These are phyloP conservation scores for Gaeumannomyces tritici DNA, from an alignment of 2,329 filamentous ascomycete genomes.

Conservation along the genomic window DNA sequence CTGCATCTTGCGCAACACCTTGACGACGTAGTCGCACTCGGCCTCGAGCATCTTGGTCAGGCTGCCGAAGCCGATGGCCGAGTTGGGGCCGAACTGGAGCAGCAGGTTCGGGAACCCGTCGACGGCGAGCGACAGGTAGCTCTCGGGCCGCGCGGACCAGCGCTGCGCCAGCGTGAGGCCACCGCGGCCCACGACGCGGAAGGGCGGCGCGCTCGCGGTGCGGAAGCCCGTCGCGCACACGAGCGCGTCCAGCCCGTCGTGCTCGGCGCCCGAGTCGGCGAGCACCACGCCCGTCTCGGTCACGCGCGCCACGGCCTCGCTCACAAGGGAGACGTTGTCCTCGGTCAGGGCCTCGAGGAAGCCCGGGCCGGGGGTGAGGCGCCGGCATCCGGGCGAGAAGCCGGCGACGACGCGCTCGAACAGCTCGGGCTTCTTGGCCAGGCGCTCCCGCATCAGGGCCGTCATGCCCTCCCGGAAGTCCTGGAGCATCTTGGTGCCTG, in stretches of 20 bases:
- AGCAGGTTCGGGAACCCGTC: constrained; percentile 40
- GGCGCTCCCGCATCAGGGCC: constrained; percentile 26
- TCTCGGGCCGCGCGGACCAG: constrained; percentile 27
- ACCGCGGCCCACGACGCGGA: constrained; percentile 27
- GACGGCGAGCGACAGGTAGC: constrained; percentile 34
- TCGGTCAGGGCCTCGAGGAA: constrained; percentile 33
- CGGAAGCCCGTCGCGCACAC: constrained; percentile 38
- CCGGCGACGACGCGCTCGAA: constrained; percentile 30
- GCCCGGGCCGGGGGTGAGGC: constrained; percentile 33
- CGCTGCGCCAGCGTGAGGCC: constrained; percentile 25
- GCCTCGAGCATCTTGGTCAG: constrained; percentile 36
- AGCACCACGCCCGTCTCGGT: constrained; percentile 25
- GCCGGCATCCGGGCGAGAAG: constrained; percentile 33
- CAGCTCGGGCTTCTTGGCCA: constrained; percentile 32
- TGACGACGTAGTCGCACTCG: constrained; percentile 37
- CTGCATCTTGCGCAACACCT: constrained; percentile 35
- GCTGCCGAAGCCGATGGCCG: constrained; percentile 34
- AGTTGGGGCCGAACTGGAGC: constrained; percentile 39
- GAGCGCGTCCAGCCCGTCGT: constrained; percentile 30
- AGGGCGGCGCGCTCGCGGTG: constrained; percentile 28
- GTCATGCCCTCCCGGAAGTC: constrained; percentile 20
- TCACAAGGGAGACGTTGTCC: constrained; percentile 29
- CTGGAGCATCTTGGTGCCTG: constrained; percentile 23
- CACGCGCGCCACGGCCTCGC: constrained; percentile 21
- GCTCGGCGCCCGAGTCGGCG: constrained; percentile 12